Evolutionary conservation across 352 stramenopile genomes (phyloP).

Genomic region (Achlya hypogyna): DNA sequence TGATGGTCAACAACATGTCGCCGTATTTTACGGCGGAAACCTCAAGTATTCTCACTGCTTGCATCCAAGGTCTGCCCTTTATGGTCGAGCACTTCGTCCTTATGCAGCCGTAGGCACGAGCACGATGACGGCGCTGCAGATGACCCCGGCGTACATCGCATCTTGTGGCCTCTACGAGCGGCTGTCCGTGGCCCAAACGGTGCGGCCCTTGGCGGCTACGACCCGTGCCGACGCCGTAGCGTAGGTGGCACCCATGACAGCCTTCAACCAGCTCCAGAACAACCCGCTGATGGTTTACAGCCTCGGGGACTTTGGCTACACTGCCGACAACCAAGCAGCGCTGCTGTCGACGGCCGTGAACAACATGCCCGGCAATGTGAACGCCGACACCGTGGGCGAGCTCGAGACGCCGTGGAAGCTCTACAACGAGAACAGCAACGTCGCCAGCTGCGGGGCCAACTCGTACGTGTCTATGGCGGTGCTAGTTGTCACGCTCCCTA

Average conservation of each 20-base stretch:
- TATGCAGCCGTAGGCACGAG: conserved; percentile 22
- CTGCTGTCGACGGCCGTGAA: conserved; percentile 19
- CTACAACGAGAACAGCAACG: conserved; percentile 32
- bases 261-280: conserved; percentile 28
- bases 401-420: conserved; percentile 47
- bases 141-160: conserved; percentile 42
- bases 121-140: conserved; percentile 42
- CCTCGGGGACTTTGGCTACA: conserved; percentile 55
- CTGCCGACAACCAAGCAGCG: conserved; percentile 34
- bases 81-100: not conserved
- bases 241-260: conserved; percentile 25
- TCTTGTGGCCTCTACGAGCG: conserved; percentile 59
- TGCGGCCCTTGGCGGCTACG: conserved; percentile 14
- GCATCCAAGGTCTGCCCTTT: conserved; percentile 39
- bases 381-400: conserved; percentile 45
- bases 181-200: conserved; percentile 25
- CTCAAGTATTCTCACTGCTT: conserved; percentile 51
- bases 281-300: conserved; percentile 39
- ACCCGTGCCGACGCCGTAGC: not conserved
- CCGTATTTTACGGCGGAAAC: conserved; percentile 57
- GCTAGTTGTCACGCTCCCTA: not conserved
- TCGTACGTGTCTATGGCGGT: conserved; percentile 17
- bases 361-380: conserved; percentile 7
- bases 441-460: not conserved
- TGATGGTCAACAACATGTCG: conserved; percentile 60